A percentile compares a stretch with the other conserved stretches of the same genome.
Evolutionary conservation across 2,329 filamentous ascomycete genomes (phyloP).

Genomic region (Lasiodiplodia citricola): DNA sequence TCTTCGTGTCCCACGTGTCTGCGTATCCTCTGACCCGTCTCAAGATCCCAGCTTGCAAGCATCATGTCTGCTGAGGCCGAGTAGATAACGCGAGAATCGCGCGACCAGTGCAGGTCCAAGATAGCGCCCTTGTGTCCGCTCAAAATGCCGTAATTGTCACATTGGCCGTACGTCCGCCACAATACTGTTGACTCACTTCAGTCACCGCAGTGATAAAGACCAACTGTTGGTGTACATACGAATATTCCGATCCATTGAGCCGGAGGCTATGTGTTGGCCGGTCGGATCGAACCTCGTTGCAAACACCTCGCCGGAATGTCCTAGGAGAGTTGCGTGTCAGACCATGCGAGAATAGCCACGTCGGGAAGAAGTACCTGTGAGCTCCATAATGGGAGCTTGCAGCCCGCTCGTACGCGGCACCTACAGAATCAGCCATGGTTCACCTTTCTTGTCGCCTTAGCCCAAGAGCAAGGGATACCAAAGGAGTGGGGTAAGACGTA

Average conservation of each 20-base stretch:
- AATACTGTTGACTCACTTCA: constrained; percentile 65
- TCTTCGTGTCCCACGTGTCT: constrained; percentile 93
- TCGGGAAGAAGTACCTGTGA: constrained; percentile 66
- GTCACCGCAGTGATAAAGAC: constrained; percentile 22
- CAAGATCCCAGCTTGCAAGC: constrained; percentile 92
- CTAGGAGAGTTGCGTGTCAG: constrained; percentile 42
- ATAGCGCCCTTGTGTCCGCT: constrained; percentile 90
- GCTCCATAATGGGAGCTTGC: constrained; percentile 91
- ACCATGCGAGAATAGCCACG: background rate
- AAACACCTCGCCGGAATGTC: constrained; percentile 83
- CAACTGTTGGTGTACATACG: constrained; percentile 58
- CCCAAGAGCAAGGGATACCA: constrained; percentile 29
- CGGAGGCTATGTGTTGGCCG: constrained; percentile 88
- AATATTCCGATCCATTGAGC: constrained; percentile 92
- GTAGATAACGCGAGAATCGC: constrained; percentile 88
- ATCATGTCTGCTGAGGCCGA: constrained; percentile 94
- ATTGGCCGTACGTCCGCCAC: constrained; percentile 90
- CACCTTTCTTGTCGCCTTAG: constrained; percentile 30
- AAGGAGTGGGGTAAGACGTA: constrained; percentile 51
- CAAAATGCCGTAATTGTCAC: constrained; percentile 90
- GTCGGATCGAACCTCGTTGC: constrained; percentile 87
- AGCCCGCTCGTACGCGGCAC: constrained; percentile 79
- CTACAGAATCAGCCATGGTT: constrained; percentile 55
- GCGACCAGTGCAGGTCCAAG: constrained; percentile 93
- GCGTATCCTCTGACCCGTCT: constrained; percentile 89